A percentile compares a stretch with the other conserved stretches of the same genome.
Conservation (phyloP, 176 grass and related monocot genomes). For the Lolium rigidum region DNA sequence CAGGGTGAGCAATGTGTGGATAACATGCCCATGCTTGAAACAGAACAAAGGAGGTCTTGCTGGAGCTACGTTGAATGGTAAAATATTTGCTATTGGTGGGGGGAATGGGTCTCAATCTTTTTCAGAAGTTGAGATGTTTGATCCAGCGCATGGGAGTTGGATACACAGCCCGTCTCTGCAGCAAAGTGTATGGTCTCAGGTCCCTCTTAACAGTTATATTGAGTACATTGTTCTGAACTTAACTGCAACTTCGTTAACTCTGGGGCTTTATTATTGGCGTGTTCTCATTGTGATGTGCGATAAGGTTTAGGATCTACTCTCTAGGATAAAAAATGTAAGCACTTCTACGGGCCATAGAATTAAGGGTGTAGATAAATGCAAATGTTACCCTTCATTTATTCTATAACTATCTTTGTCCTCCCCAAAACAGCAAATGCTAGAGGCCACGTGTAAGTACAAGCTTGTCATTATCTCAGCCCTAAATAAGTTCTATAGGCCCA, state of each 20-base stretch:
- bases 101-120: slow-evolving; percentile 59
- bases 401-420: neutral
- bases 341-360: neutral
- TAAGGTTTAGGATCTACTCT: slow-evolving; percentile 20
- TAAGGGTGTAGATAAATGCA: neutral
- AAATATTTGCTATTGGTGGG: slow-evolving; percentile 94
- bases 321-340: neutral
- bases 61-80: slow-evolving; percentile 65
- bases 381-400: neutral
- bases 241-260: neutral
- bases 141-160: slow-evolving; percentile 79
- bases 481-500: neutral
- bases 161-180: slow-evolving; percentile 60
- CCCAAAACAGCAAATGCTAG: neutral
- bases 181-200: slow-evolving; percentile 50
- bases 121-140: slow-evolving; percentile 91
- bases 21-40: slow-evolving; percentile 61
- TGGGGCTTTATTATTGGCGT: slow-evolving; percentile 6
- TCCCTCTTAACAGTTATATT: neutral
- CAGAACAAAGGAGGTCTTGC: slow-evolving; percentile 74
- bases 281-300: slow-evolving; percentile 15
- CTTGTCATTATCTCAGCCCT: no score
- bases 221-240: slow-evolving; percentile 30
- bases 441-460: neutral
- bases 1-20: slow-evolving; percentile 59